phyloP scores from a whole-genome alignment of 805 yeast species.

The Saccharomycopsis fermentans region DNA sequence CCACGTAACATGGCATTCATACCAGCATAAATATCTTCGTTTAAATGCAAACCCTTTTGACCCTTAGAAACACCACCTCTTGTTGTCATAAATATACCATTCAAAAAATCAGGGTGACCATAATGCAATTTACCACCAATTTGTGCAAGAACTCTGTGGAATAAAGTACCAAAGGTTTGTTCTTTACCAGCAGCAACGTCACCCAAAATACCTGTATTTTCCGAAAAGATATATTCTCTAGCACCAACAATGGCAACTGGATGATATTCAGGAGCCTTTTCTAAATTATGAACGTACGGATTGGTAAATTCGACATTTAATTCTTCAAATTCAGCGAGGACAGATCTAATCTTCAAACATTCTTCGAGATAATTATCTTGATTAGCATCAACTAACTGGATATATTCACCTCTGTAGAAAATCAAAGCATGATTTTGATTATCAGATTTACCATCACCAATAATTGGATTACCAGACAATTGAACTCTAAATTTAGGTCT shows the following conservation, averaged over 20 bases:
- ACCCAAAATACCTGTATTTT: conserved; percentile 84
- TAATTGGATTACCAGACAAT: conserved; percentile 85
- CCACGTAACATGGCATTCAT: conserved; percentile 85
- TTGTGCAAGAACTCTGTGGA: conserved; percentile 86
- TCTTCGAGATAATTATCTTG: conserved; percentile 95
- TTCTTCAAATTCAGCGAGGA: conserved; percentile 87
- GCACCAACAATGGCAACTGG: conserved; percentile 95
- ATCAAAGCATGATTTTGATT: conserved; percentile 85
- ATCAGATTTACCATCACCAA: conserved; percentile 95
- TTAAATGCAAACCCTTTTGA: conserved; percentile 83
- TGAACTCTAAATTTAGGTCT: conserved; percentile 56
- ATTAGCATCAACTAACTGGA: conserved; percentile 91
- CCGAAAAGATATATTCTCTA: conserved; percentile 89
- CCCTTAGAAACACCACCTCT: conserved; percentile 95
- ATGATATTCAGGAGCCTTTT: conserved; percentile 24
- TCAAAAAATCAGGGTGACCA: conserved; percentile 94
- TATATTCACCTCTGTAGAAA: conserved; percentile 87
- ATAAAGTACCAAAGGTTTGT: conserved; percentile 92
- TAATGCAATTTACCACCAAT: conserved; percentile 93
- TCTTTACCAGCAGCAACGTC: conserved; percentile 97
- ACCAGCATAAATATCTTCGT: conserved; percentile 95
- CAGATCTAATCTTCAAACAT: conserved; percentile 80
- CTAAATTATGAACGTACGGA: conserved; percentile 53
- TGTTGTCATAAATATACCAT: conserved; percentile 86
- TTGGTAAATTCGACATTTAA: conserved; percentile 40